A percentile compares a stretch with the other conserved stretches of the same genome.
Evolutionary conservation across 2,329 filamentous ascomycete genomes (phyloP).

Genomic region (Fusarium continuum): DNA sequence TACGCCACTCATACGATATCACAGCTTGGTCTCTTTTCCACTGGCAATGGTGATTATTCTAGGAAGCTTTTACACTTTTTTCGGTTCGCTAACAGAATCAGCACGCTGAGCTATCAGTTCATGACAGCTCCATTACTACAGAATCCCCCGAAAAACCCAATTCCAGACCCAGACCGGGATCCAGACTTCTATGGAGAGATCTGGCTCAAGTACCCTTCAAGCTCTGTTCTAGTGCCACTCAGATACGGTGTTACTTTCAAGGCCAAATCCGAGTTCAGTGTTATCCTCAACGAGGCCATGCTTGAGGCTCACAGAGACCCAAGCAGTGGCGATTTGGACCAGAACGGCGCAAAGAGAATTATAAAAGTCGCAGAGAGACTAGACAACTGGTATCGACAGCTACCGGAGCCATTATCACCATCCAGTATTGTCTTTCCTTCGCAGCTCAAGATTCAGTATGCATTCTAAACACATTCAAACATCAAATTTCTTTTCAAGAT

Average conservation of each 20-base stretch:
- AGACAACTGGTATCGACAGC: not conserved
- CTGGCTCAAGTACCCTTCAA: conserved; percentile 15
- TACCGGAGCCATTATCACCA: not conserved
- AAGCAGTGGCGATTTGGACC: not conserved
- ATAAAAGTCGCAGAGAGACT: rapidly evolving
- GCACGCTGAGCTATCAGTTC: not conserved
- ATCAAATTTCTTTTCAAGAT: no score
- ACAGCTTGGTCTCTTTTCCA: conserved; percentile 21
- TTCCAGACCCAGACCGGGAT: conserved; percentile 1
- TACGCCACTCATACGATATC: not conserved
- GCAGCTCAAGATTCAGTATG: conserved; percentile 16
- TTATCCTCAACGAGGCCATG: not conserved
- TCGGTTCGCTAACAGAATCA: not conserved
- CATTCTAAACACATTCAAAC: no score
- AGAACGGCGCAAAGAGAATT: not conserved
- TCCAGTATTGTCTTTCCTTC: conserved; percentile 1
- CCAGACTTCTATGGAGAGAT: conserved; percentile 9
- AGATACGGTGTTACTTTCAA: not conserved
- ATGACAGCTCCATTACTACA: not conserved
- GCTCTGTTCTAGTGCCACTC: not conserved
- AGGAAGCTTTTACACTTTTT: rapidly evolving
- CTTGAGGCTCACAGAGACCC: not conserved
- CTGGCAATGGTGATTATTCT: conserved; percentile 3
- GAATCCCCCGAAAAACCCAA: not conserved
- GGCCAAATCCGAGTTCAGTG: not conserved